phyloP scores from a whole-genome alignment of 1,284 basidiomycete species.

The Apiotrichum mycotoxinovorans region DNA sequence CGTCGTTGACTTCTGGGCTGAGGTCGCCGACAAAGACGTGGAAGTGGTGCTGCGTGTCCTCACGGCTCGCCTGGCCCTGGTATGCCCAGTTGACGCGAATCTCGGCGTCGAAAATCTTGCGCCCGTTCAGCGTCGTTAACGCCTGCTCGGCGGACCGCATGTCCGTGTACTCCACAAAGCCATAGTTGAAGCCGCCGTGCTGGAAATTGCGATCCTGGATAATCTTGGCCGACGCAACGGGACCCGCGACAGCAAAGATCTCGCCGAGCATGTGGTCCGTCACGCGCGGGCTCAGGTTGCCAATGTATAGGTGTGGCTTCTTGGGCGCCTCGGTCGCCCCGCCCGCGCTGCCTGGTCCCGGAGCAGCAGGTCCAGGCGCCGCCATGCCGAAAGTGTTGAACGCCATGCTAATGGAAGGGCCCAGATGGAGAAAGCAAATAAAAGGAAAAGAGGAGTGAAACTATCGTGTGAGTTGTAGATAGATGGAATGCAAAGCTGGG shows the following conservation, averaged over 20 bases:
- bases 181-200: conserved; percentile 96
- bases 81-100: conserved; percentile 98
- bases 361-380: neutral
- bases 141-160: conserved; percentile 97
- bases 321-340: conserved; percentile 41
- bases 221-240: conserved; percentile 96
- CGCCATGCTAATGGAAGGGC: neutral
- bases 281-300: conserved; percentile 89
- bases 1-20: conserved; percentile 95
- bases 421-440: too few relatives aligned
- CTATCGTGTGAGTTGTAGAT: too few relatives aligned
- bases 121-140: conserved; percentile 90
- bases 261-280: conserved; percentile 73
- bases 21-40: conserved; percentile 99
- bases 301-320: conserved; percentile 89
- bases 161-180: conserved; percentile 96
- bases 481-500: too few relatives aligned
- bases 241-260: conserved; percentile 91
- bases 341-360: neutral
- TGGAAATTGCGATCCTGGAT: conserved; percentile 97
- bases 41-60: conserved; percentile 91
- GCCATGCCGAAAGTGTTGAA: conserved; percentile 7
- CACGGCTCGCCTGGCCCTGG: conserved; percentile 76
- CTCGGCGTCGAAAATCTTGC: conserved; percentile 96
- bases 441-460: too few relatives aligned